Base-by-base conservation (phyloP, 202 grass and related monocot species). In the Carex arenaria region DNA sequence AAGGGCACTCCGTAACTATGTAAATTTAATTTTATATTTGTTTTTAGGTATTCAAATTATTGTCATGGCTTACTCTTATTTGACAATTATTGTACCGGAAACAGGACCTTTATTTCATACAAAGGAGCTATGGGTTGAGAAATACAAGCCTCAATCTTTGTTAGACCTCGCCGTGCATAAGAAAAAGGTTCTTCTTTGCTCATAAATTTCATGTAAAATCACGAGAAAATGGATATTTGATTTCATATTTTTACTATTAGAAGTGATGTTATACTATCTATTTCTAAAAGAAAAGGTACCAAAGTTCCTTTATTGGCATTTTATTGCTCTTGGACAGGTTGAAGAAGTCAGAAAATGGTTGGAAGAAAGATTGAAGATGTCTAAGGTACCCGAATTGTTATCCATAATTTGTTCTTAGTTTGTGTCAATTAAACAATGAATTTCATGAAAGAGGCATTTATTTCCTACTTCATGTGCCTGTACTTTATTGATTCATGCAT, bases 321-420 rank as follows among this genome's bases (percentile, higher is more conserved):
- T 82, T 89, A 32, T 40, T 77, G 51, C 14, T 57, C 53, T 60
- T 65, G 5, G 32, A 43, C 67, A 98, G 95, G 86, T 95, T 61
- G 92, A 98, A 89, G 92, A 95, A 90, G 93, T 98, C 67, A 93
- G 90, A 74, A 92, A 80, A 81, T 98, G 95, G 95, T 78, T 98
- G 86, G 91, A 93, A 89, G 91, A 93, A 80, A 91, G 86, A 82
- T 66, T 98, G 82, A 90, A 75, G 36, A 81, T 84, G 59, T 77
- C 86, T 85, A 87, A 91, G 95, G 95, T 98, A 80, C 63, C 32
- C 4, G 2, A 31, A 57, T 62, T 23, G 7, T 62, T 42, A 26
- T 13, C 69, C 19, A 72, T 51, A 47, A 72, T 47, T 56, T 57
- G 49, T 32, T 15, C 51, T 55, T 31, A 75, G 51, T 76, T 40